These are phyloP conservation scores for Begonia loranthoides DNA, from an alignment of 306 rosid species.

Conservation along the genomic window DNA sequence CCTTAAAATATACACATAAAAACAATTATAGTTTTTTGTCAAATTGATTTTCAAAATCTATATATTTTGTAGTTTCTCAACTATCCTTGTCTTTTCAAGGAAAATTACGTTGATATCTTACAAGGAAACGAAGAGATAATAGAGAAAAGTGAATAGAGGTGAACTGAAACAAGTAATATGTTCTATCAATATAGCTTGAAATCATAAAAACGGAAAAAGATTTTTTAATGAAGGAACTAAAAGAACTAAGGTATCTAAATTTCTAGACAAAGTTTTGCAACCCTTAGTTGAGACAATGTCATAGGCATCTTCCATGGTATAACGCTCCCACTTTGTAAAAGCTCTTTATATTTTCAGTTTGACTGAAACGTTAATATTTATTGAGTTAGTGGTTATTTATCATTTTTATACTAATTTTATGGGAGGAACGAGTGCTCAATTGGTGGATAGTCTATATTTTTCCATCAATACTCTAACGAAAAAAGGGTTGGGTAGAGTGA, in stretches of 20 bases:
- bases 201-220: neutral
- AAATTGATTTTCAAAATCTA: neutral
- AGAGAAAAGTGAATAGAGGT: neutral
- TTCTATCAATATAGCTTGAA: neutral
- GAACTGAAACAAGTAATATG: neutral
- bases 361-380: no score
- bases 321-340: constrained; percentile 84
- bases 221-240: no score
- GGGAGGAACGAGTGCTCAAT: no score
- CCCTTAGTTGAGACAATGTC: constrained; percentile 82
- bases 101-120: neutral
- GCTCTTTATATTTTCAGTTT: no score
- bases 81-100: neutral
- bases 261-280: constrained; percentile 3
- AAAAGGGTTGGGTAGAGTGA: no score
- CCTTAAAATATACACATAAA: neutral
- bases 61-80: no score
- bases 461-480: no score
- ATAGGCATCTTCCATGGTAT: constrained; percentile 77
- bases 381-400: no score
- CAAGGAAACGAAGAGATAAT: no score
- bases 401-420: no score
- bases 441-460: no score
- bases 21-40: neutral
- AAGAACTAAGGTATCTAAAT: neutral